Percentiles rank a stretch among this genome's conserved stretches.
phyloP scores from a whole-genome alignment of 2,329 filamentous ascomycete species.

The Hysterium pulicare region DNA sequence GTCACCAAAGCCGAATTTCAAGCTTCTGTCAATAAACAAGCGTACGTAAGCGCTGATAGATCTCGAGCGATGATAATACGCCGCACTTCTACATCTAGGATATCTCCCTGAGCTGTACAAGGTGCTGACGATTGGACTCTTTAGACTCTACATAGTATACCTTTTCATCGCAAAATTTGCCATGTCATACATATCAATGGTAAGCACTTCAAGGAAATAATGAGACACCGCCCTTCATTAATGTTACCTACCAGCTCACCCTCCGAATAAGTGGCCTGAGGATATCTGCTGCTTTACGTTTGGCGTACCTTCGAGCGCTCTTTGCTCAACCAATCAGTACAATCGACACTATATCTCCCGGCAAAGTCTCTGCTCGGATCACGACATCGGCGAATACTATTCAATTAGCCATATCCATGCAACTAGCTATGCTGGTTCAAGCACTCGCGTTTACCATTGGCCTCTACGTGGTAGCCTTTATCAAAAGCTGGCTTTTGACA shows the following conservation, averaged over 20 bases:
- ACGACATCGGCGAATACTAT: constrained; percentile 53
- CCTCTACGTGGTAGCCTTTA: constrained; percentile 47
- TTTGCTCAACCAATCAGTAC: constrained; percentile 50
- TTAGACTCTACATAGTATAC: constrained; percentile 28
- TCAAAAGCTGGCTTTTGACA: constrained; percentile 45
- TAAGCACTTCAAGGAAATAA: constrained; percentile 6
- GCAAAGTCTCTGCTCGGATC: constrained; percentile 51
- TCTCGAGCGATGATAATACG: too few species aligned
- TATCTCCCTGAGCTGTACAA: too few species aligned
- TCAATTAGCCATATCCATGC: constrained; percentile 55
- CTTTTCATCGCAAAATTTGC: constrained; percentile 36
- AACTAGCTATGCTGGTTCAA: constrained; percentile 48
- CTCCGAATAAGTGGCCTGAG: constrained; percentile 51
- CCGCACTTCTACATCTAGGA: too few species aligned
- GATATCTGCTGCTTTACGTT: constrained; percentile 49
- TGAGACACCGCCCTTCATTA: too few species aligned
- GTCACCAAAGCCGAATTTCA: constrained; percentile 50
- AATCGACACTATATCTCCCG: constrained; percentile 50
- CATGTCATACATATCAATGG: constrained; percentile 33
- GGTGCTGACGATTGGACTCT: constrained; percentile 1
- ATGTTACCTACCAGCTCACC: constrained; percentile 31
- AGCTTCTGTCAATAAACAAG: constrained; percentile 46
- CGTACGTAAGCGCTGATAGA: constrained; percentile 27
- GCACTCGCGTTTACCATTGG: constrained; percentile 32
- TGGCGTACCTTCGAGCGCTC: constrained; percentile 49